phyloP scores from a whole-genome alignment of 1,139 yeast species.

The Yarrowia galli region DNA sequence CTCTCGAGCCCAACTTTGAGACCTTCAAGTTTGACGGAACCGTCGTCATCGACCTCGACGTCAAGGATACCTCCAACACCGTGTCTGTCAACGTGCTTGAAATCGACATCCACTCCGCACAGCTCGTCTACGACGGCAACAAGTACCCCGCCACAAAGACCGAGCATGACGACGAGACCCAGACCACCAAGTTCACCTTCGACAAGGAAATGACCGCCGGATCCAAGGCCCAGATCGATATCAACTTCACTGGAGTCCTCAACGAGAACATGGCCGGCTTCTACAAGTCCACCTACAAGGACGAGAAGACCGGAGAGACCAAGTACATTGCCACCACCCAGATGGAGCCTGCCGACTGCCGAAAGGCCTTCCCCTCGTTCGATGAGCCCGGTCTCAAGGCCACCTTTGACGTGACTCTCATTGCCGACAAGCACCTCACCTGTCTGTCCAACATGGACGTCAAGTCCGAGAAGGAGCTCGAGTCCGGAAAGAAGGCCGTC shows the following conservation, averaged over 20 bases:
- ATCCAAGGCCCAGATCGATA: conserved; percentile 55
- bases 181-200: conserved; percentile 70
- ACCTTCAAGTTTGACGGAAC: conserved; percentile 74
- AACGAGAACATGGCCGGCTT: conserved; percentile 83
- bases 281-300: conserved; percentile 77
- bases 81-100: conserved; percentile 70
- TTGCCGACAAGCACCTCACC: conserved; percentile 63
- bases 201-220: conserved; percentile 58
- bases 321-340: conserved; percentile 79
- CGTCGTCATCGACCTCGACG: conserved; percentile 69
- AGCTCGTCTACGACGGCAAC: conserved; percentile 54
- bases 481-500: conserved; percentile 62
- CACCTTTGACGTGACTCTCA: conserved; percentile 67
- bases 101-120: conserved; percentile 64
- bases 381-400: conserved; percentile 84
- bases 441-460: conserved; percentile 81
- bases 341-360: conserved; percentile 85
- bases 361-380: conserved; percentile 83
- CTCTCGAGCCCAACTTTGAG: conserved; percentile 75
- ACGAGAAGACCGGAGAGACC: conserved; percentile 62
- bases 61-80: conserved; percentile 60
- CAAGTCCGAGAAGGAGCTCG: conserved; percentile 54
- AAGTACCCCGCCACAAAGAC: conserved; percentile 43
- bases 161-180: conserved; percentile 60
- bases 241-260: conserved; percentile 72